phyloP scores from a whole-genome alignment of 768 basidiomycete genomes.

The Cubamyces lactineus region DNA sequence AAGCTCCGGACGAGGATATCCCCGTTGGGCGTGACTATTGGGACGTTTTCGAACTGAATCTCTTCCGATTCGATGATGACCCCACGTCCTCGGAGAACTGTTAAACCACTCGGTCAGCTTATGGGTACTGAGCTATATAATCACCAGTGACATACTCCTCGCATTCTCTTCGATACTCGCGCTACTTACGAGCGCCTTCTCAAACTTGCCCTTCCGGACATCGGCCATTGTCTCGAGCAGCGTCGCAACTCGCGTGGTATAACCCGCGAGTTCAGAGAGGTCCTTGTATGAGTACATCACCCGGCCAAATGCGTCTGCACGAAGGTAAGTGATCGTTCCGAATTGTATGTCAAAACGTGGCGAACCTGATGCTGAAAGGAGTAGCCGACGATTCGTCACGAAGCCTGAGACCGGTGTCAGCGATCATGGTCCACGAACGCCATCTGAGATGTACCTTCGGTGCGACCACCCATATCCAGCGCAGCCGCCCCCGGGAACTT shows the following conservation, averaged over 20 bases:
- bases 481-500: slow-evolving; percentile 70
- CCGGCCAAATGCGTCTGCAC: slow-evolving; percentile 86
- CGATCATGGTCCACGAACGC: not conserved
- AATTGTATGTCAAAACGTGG: slow-evolving; percentile 29
- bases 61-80: slow-evolving; percentile 82
- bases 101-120: not conserved
- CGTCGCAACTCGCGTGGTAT: slow-evolving; percentile 88
- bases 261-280: slow-evolving; percentile 92
- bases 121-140: not conserved
- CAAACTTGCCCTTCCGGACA: slow-evolving; percentile 79
- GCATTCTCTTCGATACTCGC: slow-evolving; percentile 74
- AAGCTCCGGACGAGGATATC: slow-evolving; percentile 85
- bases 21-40: slow-evolving; percentile 95
- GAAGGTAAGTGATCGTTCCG: not conserved
- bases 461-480: slow-evolving; percentile 81
- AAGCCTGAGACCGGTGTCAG: slow-evolving; percentile 59
- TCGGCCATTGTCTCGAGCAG: slow-evolving; percentile 92
- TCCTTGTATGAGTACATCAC: slow-evolving; percentile 99
- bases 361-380: slow-evolving; percentile 79
- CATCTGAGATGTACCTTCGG: slow-evolving; percentile 64
- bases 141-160: slow-evolving; percentile 54
- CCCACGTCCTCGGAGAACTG: slow-evolving; percentile 82
- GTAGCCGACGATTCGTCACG: slow-evolving; percentile 90
- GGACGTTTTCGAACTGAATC: slow-evolving; percentile 90
- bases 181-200: slow-evolving; percentile 85